These are phyloP conservation scores for Nidularia sp. DNA, from an alignment of 768 basidiomycete species.

Conservation along the genomic window DNA sequence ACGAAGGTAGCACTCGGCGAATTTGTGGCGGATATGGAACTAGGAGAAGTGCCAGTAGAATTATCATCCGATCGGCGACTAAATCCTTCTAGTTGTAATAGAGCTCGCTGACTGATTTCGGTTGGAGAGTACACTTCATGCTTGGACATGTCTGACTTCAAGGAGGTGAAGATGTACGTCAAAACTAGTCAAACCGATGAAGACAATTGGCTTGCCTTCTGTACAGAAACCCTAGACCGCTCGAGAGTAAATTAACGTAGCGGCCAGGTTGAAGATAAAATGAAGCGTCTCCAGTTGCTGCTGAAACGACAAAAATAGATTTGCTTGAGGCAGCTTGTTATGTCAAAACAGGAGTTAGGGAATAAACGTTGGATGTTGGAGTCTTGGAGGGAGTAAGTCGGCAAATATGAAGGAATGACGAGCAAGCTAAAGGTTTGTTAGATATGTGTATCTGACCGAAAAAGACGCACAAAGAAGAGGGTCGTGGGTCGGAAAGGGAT, in stretches of 20 bases:
- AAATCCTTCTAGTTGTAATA: conserved; percentile 14
- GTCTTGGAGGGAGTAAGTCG: too few species aligned
- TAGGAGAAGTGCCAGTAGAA: too few species aligned
- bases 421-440: neutral
- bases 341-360: too few species aligned
- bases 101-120: conserved; percentile 12
- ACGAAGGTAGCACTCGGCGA: too few species aligned
- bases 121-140: conserved; percentile 11
- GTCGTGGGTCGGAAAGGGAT: conserved; percentile 1
- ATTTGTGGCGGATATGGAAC: too few species aligned
- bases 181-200: neutral
- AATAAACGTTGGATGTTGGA: too few species aligned
- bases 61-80: too few species aligned
- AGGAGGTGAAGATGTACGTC: neutral
- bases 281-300: too few species aligned
- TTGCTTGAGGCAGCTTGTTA: too few species aligned
- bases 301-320: too few species aligned
- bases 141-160: conserved; percentile 23
- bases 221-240: conserved; percentile 19
- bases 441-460: conserved; percentile 5
- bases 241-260: conserved; percentile 11
- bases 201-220: conserved; percentile 14
- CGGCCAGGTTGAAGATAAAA: conserved; percentile 14
- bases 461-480: conserved; percentile 5
- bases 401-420: too few species aligned